Conservation (phyloP, 2,329 filamentous ascomycete species). For the Penicillium corylophilum region DNA sequence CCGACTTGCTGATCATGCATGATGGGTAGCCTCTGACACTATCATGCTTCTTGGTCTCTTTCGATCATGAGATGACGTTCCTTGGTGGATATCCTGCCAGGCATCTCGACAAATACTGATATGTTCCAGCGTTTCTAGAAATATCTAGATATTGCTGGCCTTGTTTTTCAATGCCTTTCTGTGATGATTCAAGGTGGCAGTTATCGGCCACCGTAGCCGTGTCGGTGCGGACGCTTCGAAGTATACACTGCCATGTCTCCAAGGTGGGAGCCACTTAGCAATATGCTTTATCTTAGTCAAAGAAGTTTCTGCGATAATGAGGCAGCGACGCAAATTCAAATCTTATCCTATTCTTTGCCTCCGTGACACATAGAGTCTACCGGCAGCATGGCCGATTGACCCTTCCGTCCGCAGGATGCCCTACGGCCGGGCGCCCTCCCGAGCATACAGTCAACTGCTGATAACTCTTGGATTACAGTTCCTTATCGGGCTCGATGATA, state of each 20-base stretch:
- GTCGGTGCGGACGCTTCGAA: not conserved
- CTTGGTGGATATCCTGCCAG: no score
- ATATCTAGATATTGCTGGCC: no score
- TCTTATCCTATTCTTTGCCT: not conserved
- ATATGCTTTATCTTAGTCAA: not conserved
- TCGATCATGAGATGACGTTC: not conserved
- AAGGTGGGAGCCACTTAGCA: not conserved
- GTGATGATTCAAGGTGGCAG: no score
- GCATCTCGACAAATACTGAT: no score
- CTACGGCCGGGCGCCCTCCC: constrained; percentile 12
- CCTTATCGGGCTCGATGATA: not conserved
- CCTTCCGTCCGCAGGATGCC: not conserved
- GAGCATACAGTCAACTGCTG: constrained; percentile 2
- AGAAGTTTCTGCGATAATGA: not conserved
- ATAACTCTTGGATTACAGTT: not conserved
- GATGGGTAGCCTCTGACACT: not conserved
- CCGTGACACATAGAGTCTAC: constrained; percentile 1
- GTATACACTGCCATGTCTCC: not conserved
- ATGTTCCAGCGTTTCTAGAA: no score
- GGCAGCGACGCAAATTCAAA: not conserved
- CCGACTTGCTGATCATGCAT: not conserved
- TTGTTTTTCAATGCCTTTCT: no score
- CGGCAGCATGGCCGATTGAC: constrained; percentile 6
- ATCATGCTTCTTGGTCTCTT: not conserved
- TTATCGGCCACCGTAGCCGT: not conserved